Evolutionary conservation across 768 basidiomycete species (phyloP).

Genomic region (Termitomyces titanicus): DNA sequence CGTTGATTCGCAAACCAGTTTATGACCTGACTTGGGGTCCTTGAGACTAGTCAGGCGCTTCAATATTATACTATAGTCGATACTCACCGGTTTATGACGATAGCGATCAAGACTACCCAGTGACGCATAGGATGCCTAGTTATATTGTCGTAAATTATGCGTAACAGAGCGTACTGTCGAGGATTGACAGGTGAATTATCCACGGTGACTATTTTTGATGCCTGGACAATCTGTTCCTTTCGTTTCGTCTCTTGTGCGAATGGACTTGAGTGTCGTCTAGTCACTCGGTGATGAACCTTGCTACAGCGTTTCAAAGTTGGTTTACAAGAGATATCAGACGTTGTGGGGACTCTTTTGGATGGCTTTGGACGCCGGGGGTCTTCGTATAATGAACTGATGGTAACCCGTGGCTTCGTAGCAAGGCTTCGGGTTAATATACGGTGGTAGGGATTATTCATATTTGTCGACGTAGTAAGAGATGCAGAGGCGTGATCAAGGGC

Average conservation of each 20-base stretch:
- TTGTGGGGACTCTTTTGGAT: not conserved
- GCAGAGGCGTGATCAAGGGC: constrained; percentile 21
- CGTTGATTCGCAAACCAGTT: constrained; percentile 70
- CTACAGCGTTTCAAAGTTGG: not conserved
- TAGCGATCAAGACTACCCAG: constrained; percentile 57
- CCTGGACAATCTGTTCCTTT: constrained; percentile 31
- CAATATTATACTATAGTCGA: not conserved
- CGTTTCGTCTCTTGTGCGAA: constrained; percentile 29
- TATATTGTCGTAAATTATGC: constrained; percentile 63
- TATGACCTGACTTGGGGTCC: constrained; percentile 58
- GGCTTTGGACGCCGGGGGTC: constrained; percentile 7
- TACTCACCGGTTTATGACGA: constrained; percentile 51
- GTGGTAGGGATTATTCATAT: not conserved
- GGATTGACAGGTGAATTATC: constrained; percentile 55
- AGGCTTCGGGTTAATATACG: not conserved
- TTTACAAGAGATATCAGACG: not conserved
- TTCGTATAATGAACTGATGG: not conserved
- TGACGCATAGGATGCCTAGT: constrained; percentile 61
- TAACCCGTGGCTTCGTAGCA: not conserved
- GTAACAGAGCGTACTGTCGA: constrained; percentile 54
- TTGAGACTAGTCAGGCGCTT: constrained; percentile 16
- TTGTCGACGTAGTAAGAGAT: not conserved
- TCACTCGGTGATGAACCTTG: constrained; percentile 14
- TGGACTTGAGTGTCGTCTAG: constrained; percentile 22
- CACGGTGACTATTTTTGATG: constrained; percentile 38